Conservation (phyloP, 2,329 filamentous ascomycete genomes). For the Neofusicoccum sp. region DNA sequence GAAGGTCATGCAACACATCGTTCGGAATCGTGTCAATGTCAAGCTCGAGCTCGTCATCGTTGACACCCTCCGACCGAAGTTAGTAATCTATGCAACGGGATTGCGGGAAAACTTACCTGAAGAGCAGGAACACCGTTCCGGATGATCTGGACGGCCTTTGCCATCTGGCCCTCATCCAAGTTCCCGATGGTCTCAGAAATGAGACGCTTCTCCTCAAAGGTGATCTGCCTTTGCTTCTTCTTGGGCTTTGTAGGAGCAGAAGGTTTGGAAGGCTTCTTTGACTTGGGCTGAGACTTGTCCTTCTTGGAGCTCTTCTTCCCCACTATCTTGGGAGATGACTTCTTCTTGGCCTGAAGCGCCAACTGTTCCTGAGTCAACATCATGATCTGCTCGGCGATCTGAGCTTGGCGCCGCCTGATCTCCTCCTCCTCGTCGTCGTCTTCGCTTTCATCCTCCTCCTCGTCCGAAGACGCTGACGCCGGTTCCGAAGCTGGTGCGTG, state of each 20-base stretch:
- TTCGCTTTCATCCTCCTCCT: conserved; percentile 72
- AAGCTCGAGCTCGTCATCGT: conserved; percentile 65
- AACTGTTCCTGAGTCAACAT: conserved; percentile 20
- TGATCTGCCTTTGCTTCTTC: conserved; percentile 67
- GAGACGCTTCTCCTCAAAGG: conserved; percentile 82
- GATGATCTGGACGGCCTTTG: conserved; percentile 84
- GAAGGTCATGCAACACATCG: conserved; percentile 58
- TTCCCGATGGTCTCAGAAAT: conserved; percentile 85
- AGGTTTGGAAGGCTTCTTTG: conserved; percentile 32
- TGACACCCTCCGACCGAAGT: conserved; percentile 41
- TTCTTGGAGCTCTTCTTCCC: conserved; percentile 49
- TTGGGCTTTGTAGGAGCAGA: conserved; percentile 45
- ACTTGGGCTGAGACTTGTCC: conserved; percentile 29
- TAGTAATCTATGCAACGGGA: background rate
- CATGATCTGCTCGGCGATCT: conserved; percentile 58
- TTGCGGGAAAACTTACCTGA: conserved; percentile 50
- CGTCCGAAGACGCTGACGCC: conserved; percentile 66
- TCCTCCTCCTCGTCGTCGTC: conserved; percentile 59
- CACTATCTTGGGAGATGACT: conserved; percentile 54
- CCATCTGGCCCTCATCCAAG: conserved; percentile 76
- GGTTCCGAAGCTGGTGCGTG: conserved; percentile 69
- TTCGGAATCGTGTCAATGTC: conserved; percentile 63
- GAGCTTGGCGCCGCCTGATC: conserved; percentile 57
- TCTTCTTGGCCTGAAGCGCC: conserved; percentile 46
- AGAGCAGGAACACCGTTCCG: conserved; percentile 78